A percentile compares a stretch with the other conserved stretches of the same genome.
These are phyloP conservation scores for Neoconidiobolus thromboides DNA, from an alignment of 371 early-diverging fungal genomes.

Conservation along the genomic window DNA sequence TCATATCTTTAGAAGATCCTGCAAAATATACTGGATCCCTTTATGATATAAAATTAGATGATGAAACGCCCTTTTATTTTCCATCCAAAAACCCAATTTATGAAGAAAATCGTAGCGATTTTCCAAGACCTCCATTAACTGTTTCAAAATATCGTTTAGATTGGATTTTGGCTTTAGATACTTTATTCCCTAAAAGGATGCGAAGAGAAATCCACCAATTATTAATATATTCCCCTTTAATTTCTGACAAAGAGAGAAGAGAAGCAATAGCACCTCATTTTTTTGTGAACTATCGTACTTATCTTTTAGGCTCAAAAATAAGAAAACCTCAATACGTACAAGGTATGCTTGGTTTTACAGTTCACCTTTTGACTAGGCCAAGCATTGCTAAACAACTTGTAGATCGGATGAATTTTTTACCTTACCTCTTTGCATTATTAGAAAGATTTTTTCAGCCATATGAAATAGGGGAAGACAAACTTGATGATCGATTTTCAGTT, in stretches of 20 bases:
- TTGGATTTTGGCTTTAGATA: not conserved
- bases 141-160: not conserved
- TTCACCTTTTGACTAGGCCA: not conserved
- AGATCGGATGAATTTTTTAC: not conserved
- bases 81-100: not conserved
- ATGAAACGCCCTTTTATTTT: not conserved
- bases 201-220: not conserved
- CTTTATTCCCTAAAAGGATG: not conserved
- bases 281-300: conserved; percentile 1
- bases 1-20: not conserved
- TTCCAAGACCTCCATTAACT: not conserved
- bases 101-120: not conserved
- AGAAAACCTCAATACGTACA: not conserved
- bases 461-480: not conserved
- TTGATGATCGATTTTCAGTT: not conserved
- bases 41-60: not conserved
- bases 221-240: not conserved
- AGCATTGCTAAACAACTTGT: not conserved
- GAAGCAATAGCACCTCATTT: not conserved
- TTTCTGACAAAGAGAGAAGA: not conserved
- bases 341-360: conserved; percentile 1
- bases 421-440: not conserved
- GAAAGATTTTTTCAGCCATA: not conserved
- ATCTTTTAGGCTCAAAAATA: not conserved
- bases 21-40: not conserved